Evolutionary conservation across 2,329 filamentous ascomycete genomes (phyloP).

Genomic region (Fusarium coicis): DNA sequence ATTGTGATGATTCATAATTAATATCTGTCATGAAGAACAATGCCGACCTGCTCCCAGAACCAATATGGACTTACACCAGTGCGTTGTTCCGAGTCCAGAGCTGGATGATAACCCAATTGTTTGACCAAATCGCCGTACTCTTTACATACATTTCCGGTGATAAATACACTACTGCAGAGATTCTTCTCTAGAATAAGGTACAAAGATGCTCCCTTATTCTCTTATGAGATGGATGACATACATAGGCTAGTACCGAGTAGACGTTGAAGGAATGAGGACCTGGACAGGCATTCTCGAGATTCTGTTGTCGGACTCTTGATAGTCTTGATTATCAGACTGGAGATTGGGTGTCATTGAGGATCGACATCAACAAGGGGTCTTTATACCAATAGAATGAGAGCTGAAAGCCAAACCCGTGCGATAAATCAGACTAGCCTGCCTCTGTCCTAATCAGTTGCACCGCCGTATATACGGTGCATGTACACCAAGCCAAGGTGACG

Average conservation of each 20-base stretch:
- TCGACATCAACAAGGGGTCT: slow-evolving; percentile 4
- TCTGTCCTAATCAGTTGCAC: background rate
- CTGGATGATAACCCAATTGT: background rate
- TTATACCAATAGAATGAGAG: background rate
- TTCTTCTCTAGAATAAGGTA: background rate
- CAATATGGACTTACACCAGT: background rate
- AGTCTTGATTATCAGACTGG: background rate
- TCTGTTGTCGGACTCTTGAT: background rate
- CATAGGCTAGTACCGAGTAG: background rate
- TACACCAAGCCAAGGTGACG: background rate
- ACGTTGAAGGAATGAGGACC: background rate
- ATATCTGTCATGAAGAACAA: background rate
- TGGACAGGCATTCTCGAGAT: background rate
- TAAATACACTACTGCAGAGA: background rate
- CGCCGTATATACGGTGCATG: background rate
- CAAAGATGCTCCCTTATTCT: background rate
- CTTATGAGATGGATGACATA: background rate
- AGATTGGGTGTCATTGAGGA: slow-evolving; percentile 10
- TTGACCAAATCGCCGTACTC: background rate
- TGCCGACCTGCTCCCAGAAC: background rate
- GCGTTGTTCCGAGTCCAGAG: background rate
- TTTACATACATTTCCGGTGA: background rate
- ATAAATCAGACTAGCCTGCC: background rate
- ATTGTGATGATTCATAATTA: background rate
- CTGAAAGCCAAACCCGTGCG: slow-evolving; percentile 1